These are phyloP conservation scores for Phytophthora podocarpi DNA, from an alignment of 352 stramenopile genomes.

Conservation along the genomic window DNA sequence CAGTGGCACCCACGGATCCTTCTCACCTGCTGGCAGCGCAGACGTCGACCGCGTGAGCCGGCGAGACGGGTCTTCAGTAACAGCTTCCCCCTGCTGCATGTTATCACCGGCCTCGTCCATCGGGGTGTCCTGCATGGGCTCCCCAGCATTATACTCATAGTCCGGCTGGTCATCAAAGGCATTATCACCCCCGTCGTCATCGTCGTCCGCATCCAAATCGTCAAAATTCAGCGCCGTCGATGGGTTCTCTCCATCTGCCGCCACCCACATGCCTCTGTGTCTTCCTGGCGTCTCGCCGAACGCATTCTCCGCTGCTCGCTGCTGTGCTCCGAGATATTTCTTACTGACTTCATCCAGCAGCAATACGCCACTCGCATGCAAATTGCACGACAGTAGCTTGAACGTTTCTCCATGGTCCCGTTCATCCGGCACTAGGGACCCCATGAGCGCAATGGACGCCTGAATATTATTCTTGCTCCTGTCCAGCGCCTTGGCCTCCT, in stretches of 20 bases:
- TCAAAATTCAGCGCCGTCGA: slow-evolving; percentile 51
- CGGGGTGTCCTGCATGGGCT: slow-evolving; percentile 27
- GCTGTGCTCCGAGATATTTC: slow-evolving; percentile 51
- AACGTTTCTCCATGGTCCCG: slow-evolving; percentile 83
- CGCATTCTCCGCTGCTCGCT: slow-evolving; percentile 15
- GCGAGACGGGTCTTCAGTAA: neutral
- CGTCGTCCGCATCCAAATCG: slow-evolving; percentile 38
- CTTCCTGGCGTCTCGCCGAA: slow-evolving; percentile 35
- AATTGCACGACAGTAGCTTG: slow-evolving; percentile 82
- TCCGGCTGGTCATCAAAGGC: slow-evolving; percentile 37
- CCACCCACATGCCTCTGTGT: slow-evolving; percentile 25
- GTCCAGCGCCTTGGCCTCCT: slow-evolving; percentile 23
- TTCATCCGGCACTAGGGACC: slow-evolving; percentile 76
- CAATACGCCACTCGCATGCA: slow-evolving; percentile 74
- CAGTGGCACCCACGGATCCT: slow-evolving; percentile 71
- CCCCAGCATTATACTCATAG: slow-evolving; percentile 39
- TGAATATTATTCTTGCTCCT: slow-evolving; percentile 78
- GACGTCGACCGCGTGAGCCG: neutral
- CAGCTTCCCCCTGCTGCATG: slow-evolving; percentile 1
- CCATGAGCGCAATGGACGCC: slow-evolving; percentile 82
- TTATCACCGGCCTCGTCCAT: slow-evolving; percentile 14
- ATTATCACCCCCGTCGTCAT: slow-evolving; percentile 27
- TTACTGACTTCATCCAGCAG: slow-evolving; percentile 81
- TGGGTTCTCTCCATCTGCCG: slow-evolving; percentile 27
- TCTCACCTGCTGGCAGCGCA: slow-evolving; percentile 26